Evolutionary conservation across 495 filamentous ascomycete species (phyloP).

Genomic region (Penicillium bovifimosum): DNA sequence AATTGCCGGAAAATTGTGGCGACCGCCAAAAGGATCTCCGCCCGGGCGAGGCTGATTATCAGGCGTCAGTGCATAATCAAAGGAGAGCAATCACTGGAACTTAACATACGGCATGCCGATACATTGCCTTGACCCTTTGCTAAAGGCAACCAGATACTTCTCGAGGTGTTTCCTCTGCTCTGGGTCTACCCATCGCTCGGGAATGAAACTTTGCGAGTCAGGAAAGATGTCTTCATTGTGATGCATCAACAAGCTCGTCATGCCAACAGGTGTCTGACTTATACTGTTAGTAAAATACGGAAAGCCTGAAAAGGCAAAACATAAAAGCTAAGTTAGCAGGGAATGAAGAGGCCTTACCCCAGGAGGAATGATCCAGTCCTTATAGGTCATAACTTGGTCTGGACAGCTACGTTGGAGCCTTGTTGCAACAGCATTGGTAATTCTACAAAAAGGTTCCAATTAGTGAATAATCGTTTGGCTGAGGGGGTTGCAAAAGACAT

Average conservation of each 20-base stretch:
- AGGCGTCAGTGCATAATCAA: neutral
- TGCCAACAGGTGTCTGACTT: constrained; percentile 34
- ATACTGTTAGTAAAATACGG: neutral
- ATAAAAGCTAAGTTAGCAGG: neutral
- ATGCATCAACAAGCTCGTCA: constrained; percentile 38
- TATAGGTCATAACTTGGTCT: constrained; percentile 30
- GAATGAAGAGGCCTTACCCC: constrained; percentile 19
- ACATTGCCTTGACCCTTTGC: constrained; percentile 43
- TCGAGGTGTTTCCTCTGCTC: constrained; percentile 32
- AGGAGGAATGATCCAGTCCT: constrained; percentile 42
- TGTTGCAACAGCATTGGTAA: constrained; percentile 28
- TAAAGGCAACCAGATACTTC: constrained; percentile 44
- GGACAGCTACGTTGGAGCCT: constrained; percentile 33
- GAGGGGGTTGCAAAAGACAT: neutral
- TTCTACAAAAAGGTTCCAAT: constrained; percentile 7
- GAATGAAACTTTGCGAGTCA: constrained; percentile 33
- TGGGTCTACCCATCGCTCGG: constrained; percentile 39
- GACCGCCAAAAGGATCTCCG: constrained; percentile 30
- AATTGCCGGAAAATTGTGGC: constrained; percentile 23
- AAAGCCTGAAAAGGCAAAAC: neutral
- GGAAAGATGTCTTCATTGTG: constrained; percentile 38
- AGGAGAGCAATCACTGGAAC: neutral
- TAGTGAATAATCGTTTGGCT: neutral
- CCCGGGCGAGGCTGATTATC: constrained; percentile 26
- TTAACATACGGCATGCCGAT: constrained; percentile 43